These are phyloP conservation scores for Alnus rubra DNA, from an alignment of 306 rosid species.

Conservation along the genomic window DNA sequence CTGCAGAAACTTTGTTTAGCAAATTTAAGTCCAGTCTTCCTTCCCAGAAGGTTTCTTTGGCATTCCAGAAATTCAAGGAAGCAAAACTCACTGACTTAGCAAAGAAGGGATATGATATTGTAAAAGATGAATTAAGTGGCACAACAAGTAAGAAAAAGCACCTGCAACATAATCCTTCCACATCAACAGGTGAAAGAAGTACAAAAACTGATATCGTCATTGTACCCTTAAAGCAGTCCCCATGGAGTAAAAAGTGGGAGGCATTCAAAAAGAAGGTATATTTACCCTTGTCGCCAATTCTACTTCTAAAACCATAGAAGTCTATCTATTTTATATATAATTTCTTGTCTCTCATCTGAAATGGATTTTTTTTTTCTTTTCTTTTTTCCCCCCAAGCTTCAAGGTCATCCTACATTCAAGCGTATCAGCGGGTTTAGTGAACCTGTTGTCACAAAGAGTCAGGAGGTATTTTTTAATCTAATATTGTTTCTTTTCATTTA, in stretches of 20 bases:
- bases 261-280: conserved; percentile 72
- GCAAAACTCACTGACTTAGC: conserved; percentile 65
- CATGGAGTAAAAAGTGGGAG: conserved; percentile 80
- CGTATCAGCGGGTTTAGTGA: conserved; percentile 51
- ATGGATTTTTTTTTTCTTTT: conserved; percentile 2
- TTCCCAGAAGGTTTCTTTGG: conserved; percentile 57
- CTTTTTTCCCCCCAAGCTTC: conserved; percentile 46
- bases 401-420: conserved; percentile 60
- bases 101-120: conserved; percentile 75
- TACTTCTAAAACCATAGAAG: conserved; percentile 6
- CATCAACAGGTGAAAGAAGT: conserved; percentile 63
- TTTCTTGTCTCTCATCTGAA: neutral
- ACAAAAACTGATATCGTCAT: conserved; percentile 66
- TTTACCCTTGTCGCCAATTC: neutral
- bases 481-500: conserved; percentile 17
- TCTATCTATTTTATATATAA: conserved; percentile 11
- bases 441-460: conserved; percentile 74
- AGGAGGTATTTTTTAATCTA: conserved; percentile 64
- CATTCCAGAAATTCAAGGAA: conserved; percentile 68
- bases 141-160: conserved; percentile 60
- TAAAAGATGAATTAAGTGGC: conserved; percentile 77
- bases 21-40: conserved; percentile 71
- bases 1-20: conserved; percentile 64
- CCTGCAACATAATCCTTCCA: conserved; percentile 42
- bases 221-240: conserved; percentile 63